Conservation (phyloP, 805 yeast species). For the Wickerhamiella shivajii region DNA sequence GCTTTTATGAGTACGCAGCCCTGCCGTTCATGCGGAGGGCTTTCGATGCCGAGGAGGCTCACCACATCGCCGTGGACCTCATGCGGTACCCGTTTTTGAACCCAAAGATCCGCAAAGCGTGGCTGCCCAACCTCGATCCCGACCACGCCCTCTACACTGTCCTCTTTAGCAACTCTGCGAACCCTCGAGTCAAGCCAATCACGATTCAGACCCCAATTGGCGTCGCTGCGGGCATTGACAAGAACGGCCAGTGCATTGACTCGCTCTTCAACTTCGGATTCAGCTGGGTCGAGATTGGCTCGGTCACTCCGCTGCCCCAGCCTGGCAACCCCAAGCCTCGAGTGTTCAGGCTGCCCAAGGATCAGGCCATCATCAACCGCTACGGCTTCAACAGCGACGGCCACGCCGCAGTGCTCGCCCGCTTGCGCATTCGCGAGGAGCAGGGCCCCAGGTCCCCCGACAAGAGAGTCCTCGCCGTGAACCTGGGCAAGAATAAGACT, state of each 20-base stretch:
- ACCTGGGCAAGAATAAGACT: slow-evolving; percentile 81
- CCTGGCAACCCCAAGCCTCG: slow-evolving; percentile 92
- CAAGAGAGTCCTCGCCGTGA: slow-evolving; percentile 54
- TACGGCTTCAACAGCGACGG: slow-evolving; percentile 93
- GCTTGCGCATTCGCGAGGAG: slow-evolving; percentile 50
- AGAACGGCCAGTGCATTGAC: slow-evolving; percentile 84
- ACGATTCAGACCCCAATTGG: slow-evolving; percentile 67
- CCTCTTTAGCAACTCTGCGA: slow-evolving; percentile 18
- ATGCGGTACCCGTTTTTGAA: slow-evolving; percentile 35
- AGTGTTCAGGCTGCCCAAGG: slow-evolving; percentile 70
- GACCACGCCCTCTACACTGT: slow-evolving; percentile 18
- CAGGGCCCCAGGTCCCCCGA: slow-evolving; percentile 17
- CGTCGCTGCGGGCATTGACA: slow-evolving; percentile 91
- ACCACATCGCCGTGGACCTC: slow-evolving; percentile 52
- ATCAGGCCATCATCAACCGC: slow-evolving; percentile 83
- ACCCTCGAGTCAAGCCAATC: slow-evolving; percentile 20
- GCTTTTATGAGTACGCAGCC: slow-evolving; percentile 62
- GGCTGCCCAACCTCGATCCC: slow-evolving; percentile 23
- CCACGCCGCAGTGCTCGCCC: slow-evolving; percentile 55
- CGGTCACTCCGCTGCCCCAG: slow-evolving; percentile 84
- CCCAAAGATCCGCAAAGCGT: slow-evolving; percentile 18
- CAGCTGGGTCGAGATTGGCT: slow-evolving; percentile 83
- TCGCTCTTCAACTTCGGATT: slow-evolving; percentile 65
- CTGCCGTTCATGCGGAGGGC: slow-evolving; percentile 60
- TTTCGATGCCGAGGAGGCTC: slow-evolving; percentile 81